phyloP scores from a whole-genome alignment of 805 yeast genomes.

The Pichia cephalocereana region DNA sequence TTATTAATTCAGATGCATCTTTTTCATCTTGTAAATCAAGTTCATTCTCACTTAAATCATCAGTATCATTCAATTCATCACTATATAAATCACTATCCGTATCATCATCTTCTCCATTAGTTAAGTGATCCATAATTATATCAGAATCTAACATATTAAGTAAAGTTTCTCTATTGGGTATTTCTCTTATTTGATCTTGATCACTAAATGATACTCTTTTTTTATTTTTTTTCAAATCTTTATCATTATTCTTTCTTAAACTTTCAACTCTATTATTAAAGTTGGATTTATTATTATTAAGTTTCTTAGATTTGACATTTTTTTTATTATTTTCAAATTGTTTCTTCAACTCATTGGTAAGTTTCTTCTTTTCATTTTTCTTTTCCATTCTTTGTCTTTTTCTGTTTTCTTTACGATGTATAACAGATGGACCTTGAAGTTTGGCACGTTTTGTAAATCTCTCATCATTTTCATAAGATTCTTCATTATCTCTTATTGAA shows the following conservation, averaged over 20 bases:
- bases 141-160: not conserved
- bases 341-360: not conserved
- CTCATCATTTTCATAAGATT: constrained; percentile 26
- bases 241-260: not conserved
- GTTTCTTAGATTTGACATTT: not conserved
- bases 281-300: not conserved
- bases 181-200: constrained; percentile 11
- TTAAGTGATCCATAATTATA: not conserved
- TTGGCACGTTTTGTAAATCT: constrained; percentile 22
- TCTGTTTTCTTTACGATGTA: constrained; percentile 30
- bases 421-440: constrained; percentile 9
- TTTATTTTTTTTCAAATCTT: constrained; percentile 6
- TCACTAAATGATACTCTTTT: constrained; percentile 16
- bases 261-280: not conserved
- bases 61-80: constrained; percentile 8
- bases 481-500: constrained; percentile 27
- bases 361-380: constrained; percentile 21
- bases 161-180: constrained; percentile 4
- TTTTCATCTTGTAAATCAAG: constrained; percentile 13
- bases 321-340: not conserved
- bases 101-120: not conserved
- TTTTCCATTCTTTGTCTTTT: constrained; percentile 29
- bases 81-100: constrained; percentile 1
- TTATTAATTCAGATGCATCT: constrained; percentile 6
- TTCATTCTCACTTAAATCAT: constrained; percentile 7